These are phyloP conservation scores for Penicillium janthinellum DNA, from an alignment of 2,329 filamentous ascomycete species.

Conservation along the genomic window DNA sequence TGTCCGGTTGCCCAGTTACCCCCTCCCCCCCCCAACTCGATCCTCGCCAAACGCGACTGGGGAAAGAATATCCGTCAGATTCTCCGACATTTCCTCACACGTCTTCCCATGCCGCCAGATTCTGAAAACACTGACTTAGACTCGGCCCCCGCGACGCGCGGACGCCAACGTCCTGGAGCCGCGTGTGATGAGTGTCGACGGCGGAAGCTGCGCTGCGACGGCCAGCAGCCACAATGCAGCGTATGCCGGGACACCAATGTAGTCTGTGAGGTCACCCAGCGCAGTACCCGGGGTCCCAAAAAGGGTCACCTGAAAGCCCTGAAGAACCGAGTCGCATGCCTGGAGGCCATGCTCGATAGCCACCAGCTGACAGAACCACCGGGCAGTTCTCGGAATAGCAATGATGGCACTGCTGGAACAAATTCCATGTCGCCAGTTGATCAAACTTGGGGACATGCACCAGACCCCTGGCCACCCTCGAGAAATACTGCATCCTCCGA, in stretches of 20 bases:
- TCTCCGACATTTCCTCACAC: neutral
- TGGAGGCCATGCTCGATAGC: constrained; percentile 8
- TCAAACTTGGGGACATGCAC: no score
- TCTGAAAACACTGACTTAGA: neutral
- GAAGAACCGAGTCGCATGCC: constrained; percentile 9
- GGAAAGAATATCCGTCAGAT: neutral
- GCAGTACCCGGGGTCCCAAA: constrained; percentile 20
- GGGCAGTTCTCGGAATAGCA: neutral
- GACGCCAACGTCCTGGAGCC: constrained; percentile 10
- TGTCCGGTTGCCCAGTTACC: no score
- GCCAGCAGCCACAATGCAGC: constrained; percentile 55
- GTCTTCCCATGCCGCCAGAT: neutral
- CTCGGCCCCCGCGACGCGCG: neutral
- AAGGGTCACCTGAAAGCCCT: constrained; percentile 24
- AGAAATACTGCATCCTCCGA: neutral
- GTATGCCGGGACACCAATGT: constrained; percentile 18
- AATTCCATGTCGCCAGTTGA: no score
- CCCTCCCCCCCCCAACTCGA: no score
- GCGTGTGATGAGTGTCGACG: constrained; percentile 47
- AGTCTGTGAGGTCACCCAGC: constrained; percentile 9
- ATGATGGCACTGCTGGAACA: neutral
- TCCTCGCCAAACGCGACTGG: neutral
- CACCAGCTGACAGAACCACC: constrained; percentile 1
- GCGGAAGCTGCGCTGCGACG: constrained; percentile 61
- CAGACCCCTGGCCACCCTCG: no score